Percentiles rank a stretch among this genome's conserved stretches.
phyloP scores from a whole-genome alignment of 108 stramenopile genomes.

The Pseudonitzschia pungens region DNA sequence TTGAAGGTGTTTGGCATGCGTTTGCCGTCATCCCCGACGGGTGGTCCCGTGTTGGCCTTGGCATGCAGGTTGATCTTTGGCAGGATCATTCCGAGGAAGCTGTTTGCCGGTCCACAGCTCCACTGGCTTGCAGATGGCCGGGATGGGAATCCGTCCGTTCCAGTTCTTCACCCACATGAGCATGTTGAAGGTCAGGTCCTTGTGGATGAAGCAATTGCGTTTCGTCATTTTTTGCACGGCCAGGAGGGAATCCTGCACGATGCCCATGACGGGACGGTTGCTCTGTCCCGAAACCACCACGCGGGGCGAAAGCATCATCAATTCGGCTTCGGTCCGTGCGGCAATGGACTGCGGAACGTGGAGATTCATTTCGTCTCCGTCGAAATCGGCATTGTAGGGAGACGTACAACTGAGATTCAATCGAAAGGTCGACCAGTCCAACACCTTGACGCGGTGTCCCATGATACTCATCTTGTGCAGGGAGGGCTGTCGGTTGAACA shows the following conservation, averaged over 20 bases:
- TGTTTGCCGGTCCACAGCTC: slow-evolving; percentile 99
- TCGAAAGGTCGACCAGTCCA: slow-evolving; percentile 99
- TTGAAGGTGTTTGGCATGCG: slow-evolving; percentile 84
- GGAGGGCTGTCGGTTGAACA: slow-evolving; percentile 99
- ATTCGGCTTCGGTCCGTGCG: slow-evolving; percentile 94
- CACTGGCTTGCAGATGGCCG: slow-evolving; percentile 93
- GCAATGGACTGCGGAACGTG: slow-evolving; percentile 96
- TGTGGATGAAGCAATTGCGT: slow-evolving; percentile 91
- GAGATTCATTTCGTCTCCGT: slow-evolving; percentile 99
- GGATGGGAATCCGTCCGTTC: slow-evolving; percentile 93
- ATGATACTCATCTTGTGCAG: slow-evolving; percentile 99
- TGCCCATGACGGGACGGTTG: slow-evolving; percentile 99
- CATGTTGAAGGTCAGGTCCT: slow-evolving; percentile 93
- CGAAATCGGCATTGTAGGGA: slow-evolving; percentile 99
- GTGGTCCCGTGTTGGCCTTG: slow-evolving; percentile 84
- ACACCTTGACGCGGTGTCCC: slow-evolving; percentile 96
- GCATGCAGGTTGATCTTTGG: slow-evolving; percentile 91
- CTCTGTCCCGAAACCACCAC: slow-evolving; percentile 97
- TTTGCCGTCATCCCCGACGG: slow-evolving; percentile 56
- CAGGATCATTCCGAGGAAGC: slow-evolving; percentile 85
- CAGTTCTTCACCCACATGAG: slow-evolving; percentile 95
- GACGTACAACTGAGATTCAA: slow-evolving; percentile 97
- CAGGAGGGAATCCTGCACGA: slow-evolving; percentile 96
- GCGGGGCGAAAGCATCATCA: slow-evolving; percentile 96
- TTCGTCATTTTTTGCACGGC: slow-evolving; percentile 96